Evolutionary conservation across 352 stramenopile species (phyloP).

Genomic region (Peronospora farinosa): DNA sequence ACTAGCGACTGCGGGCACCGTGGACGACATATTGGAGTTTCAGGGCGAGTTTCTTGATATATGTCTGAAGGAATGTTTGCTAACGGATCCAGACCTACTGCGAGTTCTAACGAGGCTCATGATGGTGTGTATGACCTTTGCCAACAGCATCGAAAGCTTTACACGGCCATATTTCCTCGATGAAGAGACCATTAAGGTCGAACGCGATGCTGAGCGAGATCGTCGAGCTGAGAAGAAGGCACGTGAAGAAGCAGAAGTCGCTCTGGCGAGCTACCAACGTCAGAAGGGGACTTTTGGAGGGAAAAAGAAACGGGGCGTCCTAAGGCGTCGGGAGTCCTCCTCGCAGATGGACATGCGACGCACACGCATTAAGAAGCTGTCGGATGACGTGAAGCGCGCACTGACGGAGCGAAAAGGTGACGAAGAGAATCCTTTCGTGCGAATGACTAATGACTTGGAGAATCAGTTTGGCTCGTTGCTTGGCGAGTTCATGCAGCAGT

Average conservation of each 20-base stretch:
- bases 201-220: conserved; percentile 70
- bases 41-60: conserved; percentile 95
- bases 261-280: conserved; percentile 58
- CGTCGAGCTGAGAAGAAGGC: conserved; percentile 75
- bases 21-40: conserved; percentile 92
- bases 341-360: conserved; percentile 76
- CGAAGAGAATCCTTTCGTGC: conserved; percentile 66
- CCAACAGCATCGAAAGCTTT: conserved; percentile 91
- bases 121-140: conserved; percentile 94
- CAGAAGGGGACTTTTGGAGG: conserved; percentile 31
- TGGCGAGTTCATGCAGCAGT: conserved; percentile 84
- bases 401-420: conserved; percentile 63
- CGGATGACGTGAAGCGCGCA: conserved; percentile 66
- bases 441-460: conserved; percentile 73
- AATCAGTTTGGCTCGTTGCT: conserved; percentile 86
- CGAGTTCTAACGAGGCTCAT: conserved; percentile 93
- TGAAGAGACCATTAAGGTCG: conserved; percentile 81
- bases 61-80: conserved; percentile 94
- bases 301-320: conserved; percentile 49
- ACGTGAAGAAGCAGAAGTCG: conserved; percentile 66
- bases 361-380: conserved; percentile 73
- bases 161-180: conserved; percentile 75
- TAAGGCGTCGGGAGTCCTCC: conserved; percentile 62
- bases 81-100: conserved; percentile 94
- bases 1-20: conserved; percentile 67